phyloP scores from a whole-genome alignment of 192 early-diverging fungal genomes.

The Diversispora epigaea region DNA sequence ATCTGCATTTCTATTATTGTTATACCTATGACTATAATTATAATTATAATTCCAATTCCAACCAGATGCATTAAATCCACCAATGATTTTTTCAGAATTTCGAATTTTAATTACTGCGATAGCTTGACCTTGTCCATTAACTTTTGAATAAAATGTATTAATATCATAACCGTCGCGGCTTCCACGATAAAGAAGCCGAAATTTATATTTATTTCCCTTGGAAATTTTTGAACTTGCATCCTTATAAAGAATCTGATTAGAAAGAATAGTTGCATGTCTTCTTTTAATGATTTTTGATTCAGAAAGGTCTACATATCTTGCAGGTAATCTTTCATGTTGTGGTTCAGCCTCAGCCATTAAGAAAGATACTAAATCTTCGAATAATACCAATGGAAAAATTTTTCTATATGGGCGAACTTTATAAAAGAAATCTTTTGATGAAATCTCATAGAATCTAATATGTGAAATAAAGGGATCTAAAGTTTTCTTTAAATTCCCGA shows the following conservation, averaged over 20 bases:
- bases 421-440: conserved; percentile 4
- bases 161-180: conserved; percentile 1
- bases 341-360: background rate
- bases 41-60: no score
- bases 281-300: background rate
- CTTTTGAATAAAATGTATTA: conserved; percentile 14
- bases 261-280: background rate
- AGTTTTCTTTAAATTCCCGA: background rate
- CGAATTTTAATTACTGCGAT: background rate
- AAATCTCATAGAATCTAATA: conserved; percentile 17
- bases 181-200: conserved; percentile 13
- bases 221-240: no score
- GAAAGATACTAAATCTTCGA: background rate
- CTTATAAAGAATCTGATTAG: background rate
- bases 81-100: background rate
- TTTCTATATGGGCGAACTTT: conserved; percentile 10
- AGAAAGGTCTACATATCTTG: no score
- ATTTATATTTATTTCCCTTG: background rate
- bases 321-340: background rate
- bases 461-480: conserved; percentile 1
- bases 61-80: conserved; percentile 26
- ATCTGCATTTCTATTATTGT: no score
- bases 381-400: conserved; percentile 1
- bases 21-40: no score
- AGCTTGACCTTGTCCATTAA: conserved; percentile 14